These are phyloP conservation scores for Psilocybe cyanescens DNA, from an alignment of 768 basidiomycete species.

Conservation along the genomic window DNA sequence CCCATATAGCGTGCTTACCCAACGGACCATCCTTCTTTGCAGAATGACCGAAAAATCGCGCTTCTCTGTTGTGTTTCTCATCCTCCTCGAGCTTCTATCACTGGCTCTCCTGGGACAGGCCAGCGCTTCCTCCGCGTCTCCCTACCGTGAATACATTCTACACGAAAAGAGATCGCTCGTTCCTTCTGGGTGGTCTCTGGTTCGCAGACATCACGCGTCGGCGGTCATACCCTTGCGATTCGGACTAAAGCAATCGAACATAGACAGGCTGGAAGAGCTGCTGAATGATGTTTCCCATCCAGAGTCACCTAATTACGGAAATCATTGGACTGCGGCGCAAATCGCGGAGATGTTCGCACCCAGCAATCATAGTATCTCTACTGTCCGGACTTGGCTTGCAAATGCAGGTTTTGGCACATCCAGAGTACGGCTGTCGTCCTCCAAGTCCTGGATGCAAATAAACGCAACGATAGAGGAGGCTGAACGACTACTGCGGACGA, in stretches of 20 bases:
- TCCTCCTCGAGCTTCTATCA: conserved; percentile 14
- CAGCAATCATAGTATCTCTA: conserved; percentile 36
- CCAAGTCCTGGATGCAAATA: conserved; percentile 40
- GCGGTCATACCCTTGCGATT: conserved; percentile 45
- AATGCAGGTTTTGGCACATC: conserved; percentile 35
- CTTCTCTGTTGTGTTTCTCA: conserved; percentile 5
- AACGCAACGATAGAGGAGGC: conserved; percentile 44
- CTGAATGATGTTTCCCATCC: conserved; percentile 51
- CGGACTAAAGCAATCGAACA: conserved; percentile 47
- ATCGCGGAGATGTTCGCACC: conserved; percentile 48
- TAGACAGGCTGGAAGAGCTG: conserved; percentile 42
- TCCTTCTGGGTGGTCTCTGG: conserved; percentile 45
- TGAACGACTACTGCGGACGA: conserved; percentile 43
- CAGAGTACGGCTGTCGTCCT: conserved; percentile 34
- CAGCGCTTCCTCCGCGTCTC: conserved; percentile 20
- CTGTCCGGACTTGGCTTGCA: conserved; percentile 46
- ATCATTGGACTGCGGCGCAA: conserved; percentile 46
- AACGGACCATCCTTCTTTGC: conserved; percentile 1
- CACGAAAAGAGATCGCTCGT: conserved; percentile 41
- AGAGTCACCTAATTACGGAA: conserved; percentile 47
- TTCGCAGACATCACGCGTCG: conserved; percentile 37
- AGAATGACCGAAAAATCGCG: not conserved
- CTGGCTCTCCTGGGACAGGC: conserved; percentile 6
- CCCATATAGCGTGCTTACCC: not conserved
- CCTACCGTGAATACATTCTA: conserved; percentile 36